These are phyloP conservation scores for Penicillium sclerotiorum DNA, from an alignment of 2,329 filamentous ascomycete species.

Conservation along the genomic window DNA sequence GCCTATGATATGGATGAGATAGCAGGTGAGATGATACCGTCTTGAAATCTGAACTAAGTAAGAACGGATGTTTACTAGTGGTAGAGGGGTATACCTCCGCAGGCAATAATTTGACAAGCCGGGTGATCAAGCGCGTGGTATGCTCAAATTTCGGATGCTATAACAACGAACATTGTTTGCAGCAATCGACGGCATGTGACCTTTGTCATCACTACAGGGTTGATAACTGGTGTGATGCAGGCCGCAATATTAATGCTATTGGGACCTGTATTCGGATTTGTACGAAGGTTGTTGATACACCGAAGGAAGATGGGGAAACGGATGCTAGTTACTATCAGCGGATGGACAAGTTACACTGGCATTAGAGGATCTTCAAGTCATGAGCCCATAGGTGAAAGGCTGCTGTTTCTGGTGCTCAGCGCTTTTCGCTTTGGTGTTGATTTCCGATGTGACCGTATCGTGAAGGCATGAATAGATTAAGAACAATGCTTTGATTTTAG, in stretches of 20 bases:
- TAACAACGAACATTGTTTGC: not conserved
- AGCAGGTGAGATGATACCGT: slow-evolving; percentile 3
- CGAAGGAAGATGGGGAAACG: slow-evolving; percentile 3
- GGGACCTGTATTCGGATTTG: not conserved
- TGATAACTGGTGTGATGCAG: not conserved
- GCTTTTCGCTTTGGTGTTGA: too few species aligned
- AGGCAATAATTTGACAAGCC: not conserved
- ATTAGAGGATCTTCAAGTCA: not conserved
- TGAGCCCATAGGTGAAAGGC: too few species aligned
- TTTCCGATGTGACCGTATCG: too few species aligned
- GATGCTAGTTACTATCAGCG: slow-evolving; percentile 6
- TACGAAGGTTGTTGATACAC: slow-evolving; percentile 1
- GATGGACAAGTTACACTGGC: slow-evolving; percentile 6
- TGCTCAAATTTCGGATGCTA: not conserved
- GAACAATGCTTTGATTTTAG: too few species aligned
- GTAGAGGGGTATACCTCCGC: not conserved
- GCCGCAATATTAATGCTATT: not conserved
- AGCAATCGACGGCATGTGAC: not conserved
- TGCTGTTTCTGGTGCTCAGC: too few species aligned
- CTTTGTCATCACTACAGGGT: not conserved
- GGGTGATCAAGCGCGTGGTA: not conserved
- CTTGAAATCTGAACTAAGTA: not conserved
- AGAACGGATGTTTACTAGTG: not conserved
- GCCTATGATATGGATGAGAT: slow-evolving; percentile 2
- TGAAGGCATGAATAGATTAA: too few species aligned